Conservation (phyloP, 352 stramenopile genomes). For the Pythium monospermum region DNA sequence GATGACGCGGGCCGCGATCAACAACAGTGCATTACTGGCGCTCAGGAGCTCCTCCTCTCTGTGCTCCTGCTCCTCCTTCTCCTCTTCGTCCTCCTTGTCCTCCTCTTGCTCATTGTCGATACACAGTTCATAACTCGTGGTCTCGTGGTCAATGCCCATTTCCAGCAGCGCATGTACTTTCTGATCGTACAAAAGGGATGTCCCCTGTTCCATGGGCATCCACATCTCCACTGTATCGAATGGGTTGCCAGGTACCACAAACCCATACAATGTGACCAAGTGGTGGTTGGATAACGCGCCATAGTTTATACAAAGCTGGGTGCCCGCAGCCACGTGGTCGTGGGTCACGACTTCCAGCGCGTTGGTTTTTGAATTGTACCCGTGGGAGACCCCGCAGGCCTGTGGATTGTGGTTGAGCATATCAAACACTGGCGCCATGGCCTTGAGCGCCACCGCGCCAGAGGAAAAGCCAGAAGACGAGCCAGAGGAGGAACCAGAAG, state of each 20-base stretch:
- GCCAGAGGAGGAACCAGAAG: too few relatives aligned
- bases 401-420: constrained; percentile 83
- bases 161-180: constrained; percentile 39
- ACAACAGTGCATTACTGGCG: too few relatives aligned
- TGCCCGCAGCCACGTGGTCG: constrained; percentile 64
- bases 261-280: constrained; percentile 74
- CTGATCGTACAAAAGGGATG: constrained; percentile 35
- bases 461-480: too few relatives aligned
- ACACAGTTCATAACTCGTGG: constrained; percentile 60
- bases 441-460: constrained; percentile 37
- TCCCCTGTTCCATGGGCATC: constrained; percentile 53
- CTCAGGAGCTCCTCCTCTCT: too few relatives aligned
- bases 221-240: constrained; percentile 74
- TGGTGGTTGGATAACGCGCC: constrained; percentile 80
- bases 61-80: too few relatives aligned
- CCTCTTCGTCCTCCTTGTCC: too few relatives aligned
- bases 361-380: constrained; percentile 43
- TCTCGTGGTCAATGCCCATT: constrained; percentile 56
- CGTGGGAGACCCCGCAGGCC: constrained; percentile 71
- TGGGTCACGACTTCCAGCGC: constrained; percentile 65
- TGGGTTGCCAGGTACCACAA: constrained; percentile 60
- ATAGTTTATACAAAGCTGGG: constrained; percentile 81
- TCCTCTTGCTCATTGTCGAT: constrained; percentile 43
- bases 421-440: constrained; percentile 83
- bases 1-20: constrained; percentile 61